Evolutionary conservation across 2,329 filamentous ascomycete species (phyloP).

Genomic region (Verticillium klebahnii): DNA sequence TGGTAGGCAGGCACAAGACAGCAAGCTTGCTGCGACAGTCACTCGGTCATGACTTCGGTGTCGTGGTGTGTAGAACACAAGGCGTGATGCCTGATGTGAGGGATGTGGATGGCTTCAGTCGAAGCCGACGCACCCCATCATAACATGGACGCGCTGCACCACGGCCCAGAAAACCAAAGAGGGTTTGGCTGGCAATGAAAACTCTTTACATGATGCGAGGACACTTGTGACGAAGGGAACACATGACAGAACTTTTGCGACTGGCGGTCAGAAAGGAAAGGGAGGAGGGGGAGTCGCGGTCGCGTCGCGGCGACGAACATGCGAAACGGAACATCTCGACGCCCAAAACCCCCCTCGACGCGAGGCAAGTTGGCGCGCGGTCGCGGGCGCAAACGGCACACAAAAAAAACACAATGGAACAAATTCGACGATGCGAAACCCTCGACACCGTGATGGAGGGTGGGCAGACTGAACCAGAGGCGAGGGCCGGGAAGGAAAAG

Average conservation of each 20-base stretch:
- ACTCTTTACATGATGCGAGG: neutral
- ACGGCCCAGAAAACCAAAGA: neutral
- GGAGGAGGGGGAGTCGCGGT: neutral
- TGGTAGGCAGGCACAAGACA: neutral
- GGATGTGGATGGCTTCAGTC: neutral
- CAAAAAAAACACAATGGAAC: neutral
- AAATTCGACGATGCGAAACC: neutral
- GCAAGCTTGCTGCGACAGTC: neutral
- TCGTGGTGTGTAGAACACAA: neutral
- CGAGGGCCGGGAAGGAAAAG: conserved; percentile 6
- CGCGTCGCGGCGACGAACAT: neutral
- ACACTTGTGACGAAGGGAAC: neutral
- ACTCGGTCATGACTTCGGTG: neutral
- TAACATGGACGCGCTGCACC: neutral
- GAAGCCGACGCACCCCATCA: neutral
- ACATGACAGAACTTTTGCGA: neutral
- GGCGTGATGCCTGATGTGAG: neutral
- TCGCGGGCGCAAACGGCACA: neutral
- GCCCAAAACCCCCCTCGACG: neutral
- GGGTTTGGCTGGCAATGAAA: neutral
- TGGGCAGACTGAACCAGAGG: conserved; percentile 3
- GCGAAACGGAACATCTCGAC: neutral
- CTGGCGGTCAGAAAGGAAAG: neutral
- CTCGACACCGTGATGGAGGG: conserved; percentile 10
- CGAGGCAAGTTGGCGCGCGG: neutral